Evolutionary conservation across 2,329 filamentous ascomycete genomes (phyloP), one percentile per base, ranked within the genome.

Genomic region (Parastagonospora nodorum): DNA sequence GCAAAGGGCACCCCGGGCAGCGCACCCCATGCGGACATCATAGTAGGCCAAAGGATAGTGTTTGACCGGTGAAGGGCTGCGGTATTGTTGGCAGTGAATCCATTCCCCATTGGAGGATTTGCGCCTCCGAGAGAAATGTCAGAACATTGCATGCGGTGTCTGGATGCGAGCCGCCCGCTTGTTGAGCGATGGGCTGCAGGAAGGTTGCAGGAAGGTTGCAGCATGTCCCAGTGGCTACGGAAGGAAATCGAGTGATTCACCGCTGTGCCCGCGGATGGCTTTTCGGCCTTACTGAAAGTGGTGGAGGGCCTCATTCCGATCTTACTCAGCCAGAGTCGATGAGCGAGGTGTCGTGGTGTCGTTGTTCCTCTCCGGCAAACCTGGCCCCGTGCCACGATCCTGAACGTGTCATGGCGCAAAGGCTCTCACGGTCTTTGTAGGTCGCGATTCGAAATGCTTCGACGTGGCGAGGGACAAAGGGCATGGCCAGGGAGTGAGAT

Each of bases 51-150:
- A 39, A 27, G 37, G 37, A 16, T 48, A 40, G 48, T 43, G 37
- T 46, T 33, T 41, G 42, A 61, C 58, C 62, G 61, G 55, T 57
- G 49, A 60, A 58, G 47, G 39, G 50, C 47, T 49, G 51, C 51
- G 53, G 42, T 48, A 31, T 43, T 44, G 42, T 51, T 57, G 58
- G 48, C 30, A 41, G 32, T 14, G 43, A 47, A 37, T 37, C 30
- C 42, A 35, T 14, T 44, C 42, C 37, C 30, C 9, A 71, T 66
- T 69, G 60, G 67, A 59, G 57, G 48, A 44, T 50, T 55, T 50
- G 46, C 54, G 33, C 38, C 51, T 31, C 37, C 44, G 51, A 45
- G 45, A 50, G 48, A 42, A 47, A 32, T 38, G 38, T 45, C 32
- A 46, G 35, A 30, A 36, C 35, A 32, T 51, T 48, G 48, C 35